Base-by-base conservation (phyloP, 768 basidiomycete species). In the Rhodocollybia butyracea region DNA sequence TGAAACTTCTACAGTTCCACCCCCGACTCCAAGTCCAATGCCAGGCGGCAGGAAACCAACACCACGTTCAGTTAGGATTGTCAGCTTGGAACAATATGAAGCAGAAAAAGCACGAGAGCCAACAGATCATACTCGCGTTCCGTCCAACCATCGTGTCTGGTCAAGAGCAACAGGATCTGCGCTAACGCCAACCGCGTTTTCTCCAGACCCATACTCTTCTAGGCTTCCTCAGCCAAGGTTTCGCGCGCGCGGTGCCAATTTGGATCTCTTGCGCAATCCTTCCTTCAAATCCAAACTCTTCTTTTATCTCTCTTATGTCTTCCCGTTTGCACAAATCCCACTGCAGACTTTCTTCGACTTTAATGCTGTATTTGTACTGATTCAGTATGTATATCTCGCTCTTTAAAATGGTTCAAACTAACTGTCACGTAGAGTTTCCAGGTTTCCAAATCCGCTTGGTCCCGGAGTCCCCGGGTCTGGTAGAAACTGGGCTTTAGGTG, bases 301-400 rank as follows among this genome's bases (percentile, higher is more conserved):
- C 68, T 92, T 83, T 69, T 85, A 82, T 63, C 64, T 88, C 31
- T 84, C 82, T 66, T 88, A 87, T n/a, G 38, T 91, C 15, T 67
- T 91, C 59, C 78, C 83, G 5, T 83, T 92, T 66, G 83, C 81
- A 19, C 86, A 91, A 64, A 71, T 91, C 38, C 83, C 84, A 24
- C 66, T 90, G 8, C 91, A 94, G 68, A 84, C 87, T 1, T 94
- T 88, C 65, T 85, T 95, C 67, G 94, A 96, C 65, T 92, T 94
- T 68, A 94, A 94, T 68, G 84, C 86, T 61, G 84, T 88, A 60
- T 95, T 85, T 72, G 84, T 93, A 61, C 68, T 94, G 62, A 66
- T 93, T 39, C 84, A 92, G 91, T 94, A 65, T 74, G 92, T 86
- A 13, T 54, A 36, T 29, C 34, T 48, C 42, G 32, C 32, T 38